A percentile compares a stretch with the other conserved stretches of the same genome.
These are phyloP conservation scores for Sugiyamaella americana DNA, from an alignment of 805 yeast species.

Conservation along the genomic window DNA sequence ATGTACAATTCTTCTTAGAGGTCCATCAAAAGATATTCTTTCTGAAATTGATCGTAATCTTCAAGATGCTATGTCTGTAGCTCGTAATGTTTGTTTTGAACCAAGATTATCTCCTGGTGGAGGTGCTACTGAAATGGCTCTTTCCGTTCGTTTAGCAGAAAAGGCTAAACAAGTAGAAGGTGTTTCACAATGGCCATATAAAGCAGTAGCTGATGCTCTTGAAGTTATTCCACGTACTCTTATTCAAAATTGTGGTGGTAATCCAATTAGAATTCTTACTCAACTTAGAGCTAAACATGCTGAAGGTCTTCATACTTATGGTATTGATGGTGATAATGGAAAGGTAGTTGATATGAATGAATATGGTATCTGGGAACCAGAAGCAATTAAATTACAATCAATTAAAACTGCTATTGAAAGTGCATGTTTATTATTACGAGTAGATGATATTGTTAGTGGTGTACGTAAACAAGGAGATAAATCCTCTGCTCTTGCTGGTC, in stretches of 20 bases:
- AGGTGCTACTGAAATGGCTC: conserved; percentile 99
- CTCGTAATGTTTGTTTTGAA: conserved; percentile 89
- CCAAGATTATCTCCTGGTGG: conserved; percentile 98
- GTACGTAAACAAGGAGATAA: conserved; percentile 49
- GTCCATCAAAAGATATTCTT: conserved; percentile 93
- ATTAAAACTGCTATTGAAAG: conserved; percentile 97
- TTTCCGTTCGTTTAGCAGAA: conserved; percentile 79
- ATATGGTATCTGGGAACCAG: conserved; percentile 99
- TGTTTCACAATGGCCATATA: conserved; percentile 97
- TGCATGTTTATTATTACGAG: conserved; percentile 89
- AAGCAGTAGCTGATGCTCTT: conserved; percentile 97
- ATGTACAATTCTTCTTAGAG: conserved; percentile 87
- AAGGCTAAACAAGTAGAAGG: conserved; percentile 91
- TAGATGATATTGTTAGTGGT: conserved; percentile 96
- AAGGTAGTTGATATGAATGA: conserved; percentile 91
- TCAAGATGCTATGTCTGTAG: conserved; percentile 98
- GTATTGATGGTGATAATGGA: conserved; percentile 93
- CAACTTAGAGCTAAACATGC: conserved; percentile 96
- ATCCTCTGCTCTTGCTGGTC: conserved; percentile 8
- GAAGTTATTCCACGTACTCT: conserved; percentile 98
- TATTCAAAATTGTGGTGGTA: conserved; percentile 96
- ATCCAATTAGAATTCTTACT: conserved; percentile 82
- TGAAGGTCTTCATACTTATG: conserved; percentile 75
- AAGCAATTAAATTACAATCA: conserved; percentile 93
- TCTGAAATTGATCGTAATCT: conserved; percentile 95